phyloP scores from a whole-genome alignment of 2,329 filamentous ascomycete species.

The Drechslerella coelobrocha region DNA sequence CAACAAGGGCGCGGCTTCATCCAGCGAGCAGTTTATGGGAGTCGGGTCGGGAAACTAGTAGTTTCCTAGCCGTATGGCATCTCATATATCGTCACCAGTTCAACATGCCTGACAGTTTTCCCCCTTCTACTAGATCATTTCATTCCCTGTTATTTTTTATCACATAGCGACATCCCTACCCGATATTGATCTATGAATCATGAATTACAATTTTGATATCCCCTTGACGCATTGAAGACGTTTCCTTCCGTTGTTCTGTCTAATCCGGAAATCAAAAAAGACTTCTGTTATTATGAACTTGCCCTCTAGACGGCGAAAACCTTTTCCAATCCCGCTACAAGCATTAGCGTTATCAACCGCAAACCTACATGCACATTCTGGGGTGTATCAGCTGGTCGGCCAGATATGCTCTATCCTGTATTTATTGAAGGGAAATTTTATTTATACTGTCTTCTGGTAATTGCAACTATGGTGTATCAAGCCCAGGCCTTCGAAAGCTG shows the following conservation, averaged over 20 bases:
- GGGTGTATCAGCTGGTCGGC: background rate
- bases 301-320: no score
- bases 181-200: background rate
- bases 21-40: constrained; percentile 50
- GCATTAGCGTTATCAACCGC: background rate
- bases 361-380: background rate
- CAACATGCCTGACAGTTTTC: background rate
- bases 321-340: background rate
- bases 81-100: background rate
- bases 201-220: constrained; percentile 35
- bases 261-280: background rate
- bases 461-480: background rate
- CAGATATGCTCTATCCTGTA: background rate
- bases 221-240: constrained; percentile 19
- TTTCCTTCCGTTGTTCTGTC: background rate
- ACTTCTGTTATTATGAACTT: background rate
- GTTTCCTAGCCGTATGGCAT: constrained; percentile 1
- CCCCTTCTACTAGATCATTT: background rate
- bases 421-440: background rate
- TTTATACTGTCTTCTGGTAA: background rate
- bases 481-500: no score
- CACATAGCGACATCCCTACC: background rate
- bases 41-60: constrained; percentile 48
- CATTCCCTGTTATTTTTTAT: constrained; percentile 3
- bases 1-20: constrained; percentile 4